Evolutionary conservation across 1,139 yeast species (phyloP), one percentile per base, ranked within the genome.

Genomic region (Diutina pseudorugosa): DNA sequence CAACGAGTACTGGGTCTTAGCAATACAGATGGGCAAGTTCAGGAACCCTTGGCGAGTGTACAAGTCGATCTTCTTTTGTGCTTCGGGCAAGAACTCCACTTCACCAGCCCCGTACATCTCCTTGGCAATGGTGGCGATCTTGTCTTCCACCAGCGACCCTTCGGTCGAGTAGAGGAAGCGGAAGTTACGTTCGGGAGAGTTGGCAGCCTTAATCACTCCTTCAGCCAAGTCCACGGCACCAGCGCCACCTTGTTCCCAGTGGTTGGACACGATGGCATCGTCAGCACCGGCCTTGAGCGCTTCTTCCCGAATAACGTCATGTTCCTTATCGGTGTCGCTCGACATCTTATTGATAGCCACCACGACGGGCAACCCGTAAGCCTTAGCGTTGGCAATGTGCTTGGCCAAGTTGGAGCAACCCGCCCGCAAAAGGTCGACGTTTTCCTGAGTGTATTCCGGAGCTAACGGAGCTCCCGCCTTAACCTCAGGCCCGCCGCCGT

Each of bases 401-500:
- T 93, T 93, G 59, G 82, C 90, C 70, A 93, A 79, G 74, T 93
- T 93, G 58, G 89, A 80, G 65, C 96, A 87, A 54, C 98, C 98
- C 58, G 75, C 77, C 62, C 82, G 76, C 63, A 93, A 80, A 66
- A 91, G 77, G 54, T 89, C 98, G 53, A 83, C 77, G 68, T 93
- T 86, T 72, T 93, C 98, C 63, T 79, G 79, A 54, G 87, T 77
- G 73, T 93, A 93, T 65, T 81, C 97, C 53, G 82, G 75, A 56
- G 98, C 95, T 65, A 93, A 79, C 59, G 95, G 84, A 53, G 87
- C 84, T 64, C 98, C 98, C 51, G 98, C 96, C 70, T 88, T 88
- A 59, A 93, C 98, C 62, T 89, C 96, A 44, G 98, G 96, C 57
- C 96, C 98, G 64, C 98, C 98, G 60, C 98, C 98, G 68, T 93